Percentiles rank a stretch among this genome's conserved stretches.
phyloP scores from a whole-genome alignment of 768 basidiomycete genomes.

The Rhodosporidiobolus sp. region DNA sequence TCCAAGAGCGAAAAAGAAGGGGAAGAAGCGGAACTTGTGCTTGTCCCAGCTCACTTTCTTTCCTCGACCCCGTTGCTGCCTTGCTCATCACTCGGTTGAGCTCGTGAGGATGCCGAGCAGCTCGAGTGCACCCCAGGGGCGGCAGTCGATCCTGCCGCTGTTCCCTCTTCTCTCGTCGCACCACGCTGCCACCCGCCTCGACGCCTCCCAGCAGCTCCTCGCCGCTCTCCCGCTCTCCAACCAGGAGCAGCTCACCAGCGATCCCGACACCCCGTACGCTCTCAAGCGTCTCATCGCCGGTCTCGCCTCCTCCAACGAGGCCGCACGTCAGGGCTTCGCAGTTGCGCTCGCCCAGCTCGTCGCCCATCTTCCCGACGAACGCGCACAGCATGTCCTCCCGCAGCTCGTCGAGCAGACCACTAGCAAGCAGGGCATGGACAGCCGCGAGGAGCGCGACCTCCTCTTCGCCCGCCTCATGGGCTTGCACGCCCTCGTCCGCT shows the following conservation, averaged over 20 bases:
- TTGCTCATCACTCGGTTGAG: not conserved
- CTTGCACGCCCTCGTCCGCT: slow-evolving; percentile 76
- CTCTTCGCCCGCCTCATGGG: slow-evolving; percentile 92
- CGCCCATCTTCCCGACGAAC: slow-evolving; percentile 71
- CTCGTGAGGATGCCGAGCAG: not conserved
- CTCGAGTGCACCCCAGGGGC: no score
- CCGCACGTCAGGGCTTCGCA: slow-evolving; percentile 89
- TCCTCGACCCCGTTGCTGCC: not conserved
- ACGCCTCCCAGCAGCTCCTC: slow-evolving; percentile 28
- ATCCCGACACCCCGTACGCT: slow-evolving; percentile 79
- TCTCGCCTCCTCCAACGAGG: slow-evolving; percentile 85
- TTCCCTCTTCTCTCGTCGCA: slow-evolving; percentile 39
- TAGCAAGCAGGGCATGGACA: slow-evolving; percentile 69
- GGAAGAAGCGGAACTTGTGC: no score
- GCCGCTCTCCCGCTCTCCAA: slow-evolving; percentile 19
- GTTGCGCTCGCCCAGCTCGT: slow-evolving; percentile 91
- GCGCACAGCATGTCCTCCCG: slow-evolving; percentile 60
- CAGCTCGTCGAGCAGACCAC: slow-evolving; percentile 71
- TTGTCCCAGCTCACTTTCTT: not conserved
- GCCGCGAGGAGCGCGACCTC: slow-evolving; percentile 88
- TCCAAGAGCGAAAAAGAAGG: no score
- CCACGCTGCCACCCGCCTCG: slow-evolving; percentile 24
- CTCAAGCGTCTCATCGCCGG: slow-evolving; percentile 81
- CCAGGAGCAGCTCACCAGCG: not conserved
- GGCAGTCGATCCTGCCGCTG: slow-evolving; percentile 35